phyloP scores from a whole-genome alignment of 78 protist species.

The Dictyostelium purpureum region DNA sequence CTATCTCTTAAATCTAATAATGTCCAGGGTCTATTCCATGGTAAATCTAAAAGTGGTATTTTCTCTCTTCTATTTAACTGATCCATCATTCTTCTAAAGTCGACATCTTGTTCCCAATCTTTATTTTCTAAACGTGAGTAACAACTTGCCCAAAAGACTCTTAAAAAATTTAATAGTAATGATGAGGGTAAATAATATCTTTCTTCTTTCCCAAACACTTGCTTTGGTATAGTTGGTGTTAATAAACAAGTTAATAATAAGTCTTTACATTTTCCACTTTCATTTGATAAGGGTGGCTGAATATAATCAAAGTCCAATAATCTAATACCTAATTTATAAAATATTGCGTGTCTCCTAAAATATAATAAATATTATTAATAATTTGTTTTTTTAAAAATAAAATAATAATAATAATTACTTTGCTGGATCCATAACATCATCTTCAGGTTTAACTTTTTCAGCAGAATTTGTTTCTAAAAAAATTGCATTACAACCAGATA shows the following conservation, averaged over 20 bases:
- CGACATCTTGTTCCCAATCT: constrained; percentile 52
- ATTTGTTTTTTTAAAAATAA: too few relatives aligned
- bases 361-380: too few relatives aligned
- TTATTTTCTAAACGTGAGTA: neutral
- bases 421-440: constrained; percentile 71
- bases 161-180: constrained; percentile 11
- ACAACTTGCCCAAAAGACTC: constrained; percentile 55
- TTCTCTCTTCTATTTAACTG: constrained; percentile 22
- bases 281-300: constrained; percentile 69
- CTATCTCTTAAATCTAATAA: constrained; percentile 17
- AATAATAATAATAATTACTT: too few relatives aligned
- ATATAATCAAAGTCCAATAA: constrained; percentile 68
- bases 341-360: constrained; percentile 40
- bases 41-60: constrained; percentile 51
- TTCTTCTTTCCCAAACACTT: neutral
- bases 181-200: constrained; percentile 47
- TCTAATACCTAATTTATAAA: constrained; percentile 54
- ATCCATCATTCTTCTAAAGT: constrained; percentile 58
- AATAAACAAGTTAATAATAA: constrained; percentile 42
- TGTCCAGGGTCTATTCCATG: constrained; percentile 76
- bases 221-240: constrained; percentile 41
- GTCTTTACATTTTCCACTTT: constrained; percentile 51
- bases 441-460: constrained; percentile 39
- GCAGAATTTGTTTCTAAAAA: constrained; percentile 71
- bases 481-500: constrained; percentile 50